Evolutionary conservation across 352 stramenopile genomes (phyloP).

Genomic region (Thalassiosira hispida): DNA sequence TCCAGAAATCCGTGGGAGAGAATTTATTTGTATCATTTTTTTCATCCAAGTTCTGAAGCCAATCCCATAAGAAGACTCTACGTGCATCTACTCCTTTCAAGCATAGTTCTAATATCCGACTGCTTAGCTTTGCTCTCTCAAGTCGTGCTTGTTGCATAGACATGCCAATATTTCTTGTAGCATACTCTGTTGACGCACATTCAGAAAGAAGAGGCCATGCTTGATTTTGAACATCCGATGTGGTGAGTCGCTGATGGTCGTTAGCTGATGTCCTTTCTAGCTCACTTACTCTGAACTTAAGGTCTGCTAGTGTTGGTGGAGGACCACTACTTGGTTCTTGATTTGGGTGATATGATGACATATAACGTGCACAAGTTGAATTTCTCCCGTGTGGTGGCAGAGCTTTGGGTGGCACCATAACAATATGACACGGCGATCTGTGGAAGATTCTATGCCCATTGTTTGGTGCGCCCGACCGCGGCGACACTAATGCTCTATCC

Average conservation of each 20-base stretch:
- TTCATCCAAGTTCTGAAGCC: slow-evolving; percentile 11
- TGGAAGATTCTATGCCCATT: neutral
- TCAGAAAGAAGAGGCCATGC: slow-evolving; percentile 37
- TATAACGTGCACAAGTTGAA: neutral
- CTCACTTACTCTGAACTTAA: slow-evolving; percentile 31
- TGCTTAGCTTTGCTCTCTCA: slow-evolving; percentile 26
- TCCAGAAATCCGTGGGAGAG: slow-evolving; percentile 46
- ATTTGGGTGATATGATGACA: neutral
- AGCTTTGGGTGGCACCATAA: neutral
- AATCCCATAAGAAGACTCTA: slow-evolving; percentile 42
- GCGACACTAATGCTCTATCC: slow-evolving; percentile 2
- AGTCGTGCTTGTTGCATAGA: slow-evolving; percentile 18
- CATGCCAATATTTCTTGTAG: slow-evolving; percentile 2
- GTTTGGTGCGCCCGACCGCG: neutral
- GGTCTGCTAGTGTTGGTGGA: slow-evolving; percentile 1
- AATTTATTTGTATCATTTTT: slow-evolving; percentile 22
- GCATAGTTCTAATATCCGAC: slow-evolving; percentile 37
- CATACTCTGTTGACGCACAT: slow-evolving; percentile 9
- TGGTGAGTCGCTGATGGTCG: slow-evolving; percentile 14
- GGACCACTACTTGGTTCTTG: neutral
- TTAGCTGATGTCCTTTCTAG: slow-evolving; percentile 24
- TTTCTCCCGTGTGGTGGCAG: neutral
- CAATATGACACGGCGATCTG: neutral
- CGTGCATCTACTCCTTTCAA: slow-evolving; percentile 28
- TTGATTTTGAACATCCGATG: slow-evolving; percentile 32